Evolutionary conservation across 176 grass and related monocot species (phyloP), one percentile per base, ranked within the genome.

Genomic region (Rhynchospora pubera): DNA sequence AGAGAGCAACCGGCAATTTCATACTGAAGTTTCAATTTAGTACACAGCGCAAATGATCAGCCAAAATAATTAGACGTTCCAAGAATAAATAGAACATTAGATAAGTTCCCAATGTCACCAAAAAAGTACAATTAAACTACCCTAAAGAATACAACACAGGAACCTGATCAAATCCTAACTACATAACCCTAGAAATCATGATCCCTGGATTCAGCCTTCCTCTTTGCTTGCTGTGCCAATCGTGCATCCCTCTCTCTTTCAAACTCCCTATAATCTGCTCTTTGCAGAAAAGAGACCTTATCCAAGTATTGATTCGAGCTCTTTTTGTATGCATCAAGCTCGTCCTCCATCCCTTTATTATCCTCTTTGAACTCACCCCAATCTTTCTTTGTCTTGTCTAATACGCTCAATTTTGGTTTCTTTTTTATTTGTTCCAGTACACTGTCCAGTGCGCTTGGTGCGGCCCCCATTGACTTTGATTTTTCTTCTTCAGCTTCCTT

Each of bases 321-420:
- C 88, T 94, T 97, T 90, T 99, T 99, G 86, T 99, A 99, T 2
- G 84, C 80, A 18, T 91, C 97, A 79, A 99, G 77, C 77, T 99
- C 91, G 44, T 96, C 89, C 77, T 90, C 97, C 87, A 99, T 34
- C 0, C 94, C 93, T 56, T 82, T 89, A 72, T 93, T 99, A 57
- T 99, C 97, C 23, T 84, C 96, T 87, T 99, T 99, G 66, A 91
- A 99, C 82, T 99, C 97, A 59, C 87, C 90, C 97, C 97, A 99
- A 74, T 99, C 97, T 85, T 96, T 99, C 82, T 99, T 99, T 0
- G 97, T 99, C 79, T 99, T 99, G 80, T 96, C 93, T 26, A 99
- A 88, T n/a, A 99, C 97, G 13, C 91, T 99, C 30, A 99, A 88
- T 90, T 99, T 99, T 66, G 84, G 90, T 11, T 95, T 99, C 87